phyloP scores from a whole-genome alignment of 805 yeast genomes.

The Priceomyces melissophilus region DNA sequence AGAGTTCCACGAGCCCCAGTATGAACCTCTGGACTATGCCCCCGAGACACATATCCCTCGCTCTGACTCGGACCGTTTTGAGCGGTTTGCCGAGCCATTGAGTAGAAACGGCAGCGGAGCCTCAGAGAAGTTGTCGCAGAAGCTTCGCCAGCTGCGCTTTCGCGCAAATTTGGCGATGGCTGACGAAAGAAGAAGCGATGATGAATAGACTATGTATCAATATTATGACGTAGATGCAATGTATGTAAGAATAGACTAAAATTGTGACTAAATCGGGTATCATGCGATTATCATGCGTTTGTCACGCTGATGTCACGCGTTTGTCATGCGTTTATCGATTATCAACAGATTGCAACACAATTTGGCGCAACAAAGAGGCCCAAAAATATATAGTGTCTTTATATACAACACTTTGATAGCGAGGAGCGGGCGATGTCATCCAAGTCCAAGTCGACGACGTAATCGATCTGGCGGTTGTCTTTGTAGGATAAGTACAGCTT shows the following conservation, averaged over 20 bases:
- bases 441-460: constrained; percentile 34
- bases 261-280: no score
- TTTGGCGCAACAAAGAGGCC: not conserved
- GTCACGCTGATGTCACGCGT: no score
- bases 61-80: no score
- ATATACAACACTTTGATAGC: constrained; percentile 5
- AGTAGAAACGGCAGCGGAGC: constrained; percentile 1
- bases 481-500: constrained; percentile 33
- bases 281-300: no score
- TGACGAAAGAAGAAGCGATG: not conserved
- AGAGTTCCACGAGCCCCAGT: no score
- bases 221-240: not conserved
- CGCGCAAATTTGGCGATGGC: constrained; percentile 15
- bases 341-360: no score
- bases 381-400: not conserved
- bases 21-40: no score
- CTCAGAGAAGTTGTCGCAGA: constrained; percentile 38
- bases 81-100: no score
- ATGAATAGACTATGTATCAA: not conserved
- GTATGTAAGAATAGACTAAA: no score
- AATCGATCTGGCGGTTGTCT: constrained; percentile 17
- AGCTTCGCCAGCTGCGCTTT: constrained; percentile 39
- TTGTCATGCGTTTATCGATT: no score
- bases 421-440: constrained; percentile 18
- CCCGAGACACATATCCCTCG: no score